Percentiles rank a stretch among this genome's conserved stretches.
These are phyloP conservation scores for Cystobasidium sp. DNA, from an alignment of 1,284 basidiomycete species.

Conservation along the genomic window DNA sequence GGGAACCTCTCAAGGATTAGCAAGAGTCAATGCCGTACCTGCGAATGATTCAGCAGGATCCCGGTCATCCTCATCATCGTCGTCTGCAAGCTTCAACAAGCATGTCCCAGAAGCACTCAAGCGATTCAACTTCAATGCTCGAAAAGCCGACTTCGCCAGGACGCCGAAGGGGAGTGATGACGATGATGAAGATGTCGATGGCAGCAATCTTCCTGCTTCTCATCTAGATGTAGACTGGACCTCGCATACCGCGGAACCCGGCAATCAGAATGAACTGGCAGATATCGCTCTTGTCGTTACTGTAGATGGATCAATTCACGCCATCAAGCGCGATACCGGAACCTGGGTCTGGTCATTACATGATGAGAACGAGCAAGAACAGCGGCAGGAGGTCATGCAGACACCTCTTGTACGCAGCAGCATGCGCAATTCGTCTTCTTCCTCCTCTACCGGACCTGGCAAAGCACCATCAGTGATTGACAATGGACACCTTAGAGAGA, in stretches of 20 bases:
- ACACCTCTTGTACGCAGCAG: conserved; percentile 57
- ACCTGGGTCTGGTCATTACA: conserved; percentile 79
- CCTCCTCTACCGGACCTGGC: conserved; percentile 61
- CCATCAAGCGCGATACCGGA: conserved; percentile 78
- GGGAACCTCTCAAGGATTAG: background rate
- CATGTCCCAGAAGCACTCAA: conserved; percentile 25
- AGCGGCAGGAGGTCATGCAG: conserved; percentile 35
- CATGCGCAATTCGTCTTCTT: conserved; percentile 69
- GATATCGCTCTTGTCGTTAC: conserved; percentile 81
- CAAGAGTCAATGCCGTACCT: background rate
- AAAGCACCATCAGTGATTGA: conserved; percentile 1
- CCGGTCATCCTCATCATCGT: background rate
- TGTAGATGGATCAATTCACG: conserved; percentile 88
- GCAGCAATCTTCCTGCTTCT: background rate
- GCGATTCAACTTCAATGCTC: conserved; percentile 37
- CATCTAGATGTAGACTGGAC: background rate
- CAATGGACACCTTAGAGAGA: background rate
- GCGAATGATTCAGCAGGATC: conserved; percentile 1
- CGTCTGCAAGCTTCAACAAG: background rate
- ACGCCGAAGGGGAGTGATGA: background rate
- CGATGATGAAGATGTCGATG: background rate
- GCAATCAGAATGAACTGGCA: conserved; percentile 60
- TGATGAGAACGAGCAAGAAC: conserved; percentile 59
- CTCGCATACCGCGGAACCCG: background rate
- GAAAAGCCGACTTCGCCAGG: conserved; percentile 19